phyloP scores from a whole-genome alignment of 495 filamentous ascomycete species.

The Margaritispora aquatica region DNA sequence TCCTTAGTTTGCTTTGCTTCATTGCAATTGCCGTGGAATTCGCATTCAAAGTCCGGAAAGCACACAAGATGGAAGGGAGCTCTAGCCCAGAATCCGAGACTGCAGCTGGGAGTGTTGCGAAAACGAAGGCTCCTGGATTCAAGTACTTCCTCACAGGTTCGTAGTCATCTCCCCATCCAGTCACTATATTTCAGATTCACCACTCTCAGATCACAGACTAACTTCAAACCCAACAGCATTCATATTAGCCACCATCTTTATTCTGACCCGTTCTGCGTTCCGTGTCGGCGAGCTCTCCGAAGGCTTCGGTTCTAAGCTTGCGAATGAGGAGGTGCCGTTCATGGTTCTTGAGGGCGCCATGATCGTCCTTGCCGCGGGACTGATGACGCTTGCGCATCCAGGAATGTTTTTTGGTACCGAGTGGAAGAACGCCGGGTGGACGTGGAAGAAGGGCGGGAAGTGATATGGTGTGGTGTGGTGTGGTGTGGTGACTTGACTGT shows the following conservation, averaged over 20 bases:
- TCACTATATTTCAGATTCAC: background rate
- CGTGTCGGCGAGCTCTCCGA: slow-evolving; percentile 28
- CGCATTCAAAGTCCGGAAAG: slow-evolving; percentile 11
- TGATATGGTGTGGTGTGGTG: background rate
- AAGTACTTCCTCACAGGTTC: slow-evolving; percentile 7
- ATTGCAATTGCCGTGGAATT: slow-evolving; percentile 38
- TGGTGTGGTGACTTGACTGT: too few relatives aligned
- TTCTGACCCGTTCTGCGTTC: slow-evolving; percentile 28
- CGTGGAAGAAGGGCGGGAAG: background rate
- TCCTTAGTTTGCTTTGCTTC: slow-evolving; percentile 44
- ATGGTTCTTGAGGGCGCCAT: slow-evolving; percentile 32
- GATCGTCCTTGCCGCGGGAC: slow-evolving; percentile 25
- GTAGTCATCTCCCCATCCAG: background rate
- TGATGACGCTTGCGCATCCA: slow-evolving; percentile 25
- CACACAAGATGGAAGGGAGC: background rate
- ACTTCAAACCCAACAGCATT: background rate
- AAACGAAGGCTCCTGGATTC: slow-evolving; percentile 2
- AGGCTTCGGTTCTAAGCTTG: slow-evolving; percentile 28
- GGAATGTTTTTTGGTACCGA: slow-evolving; percentile 8
- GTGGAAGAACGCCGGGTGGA: slow-evolving; percentile 7
- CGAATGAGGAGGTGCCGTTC: slow-evolving; percentile 27
- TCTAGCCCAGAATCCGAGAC: background rate
- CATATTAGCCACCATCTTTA: slow-evolving; percentile 21
- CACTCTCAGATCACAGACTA: background rate
- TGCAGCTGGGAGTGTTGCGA: background rate